Conservation (phyloP, 2,329 filamentous ascomycete genomes). For the Exophiala alcalophila region DNA sequence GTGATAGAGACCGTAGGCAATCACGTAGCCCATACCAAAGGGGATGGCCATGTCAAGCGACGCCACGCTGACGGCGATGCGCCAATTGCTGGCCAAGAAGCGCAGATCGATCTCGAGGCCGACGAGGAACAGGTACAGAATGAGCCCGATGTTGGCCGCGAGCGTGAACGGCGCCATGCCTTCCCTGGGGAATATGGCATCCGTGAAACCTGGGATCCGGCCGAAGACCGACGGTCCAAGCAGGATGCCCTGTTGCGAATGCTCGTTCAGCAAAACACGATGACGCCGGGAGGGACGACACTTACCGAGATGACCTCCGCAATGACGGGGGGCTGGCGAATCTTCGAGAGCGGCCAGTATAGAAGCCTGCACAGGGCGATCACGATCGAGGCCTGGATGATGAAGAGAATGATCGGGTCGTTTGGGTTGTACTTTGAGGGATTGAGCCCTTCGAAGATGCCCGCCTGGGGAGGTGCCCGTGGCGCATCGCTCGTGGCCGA, state of each 20-base stretch:
- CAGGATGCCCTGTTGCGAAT: too few relatives aligned
- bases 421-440: constrained; percentile 66
- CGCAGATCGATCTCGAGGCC: constrained; percentile 82
- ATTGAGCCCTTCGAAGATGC: constrained; percentile 68
- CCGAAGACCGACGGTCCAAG: constrained; percentile 87
- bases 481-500: constrained; percentile 30
- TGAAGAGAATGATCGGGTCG: constrained; percentile 72
- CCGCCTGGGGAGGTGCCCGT: constrained; percentile 56
- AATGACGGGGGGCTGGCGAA: constrained; percentile 78
- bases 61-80: constrained; percentile 71
- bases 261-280: too few relatives aligned
- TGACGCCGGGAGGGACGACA: too few relatives aligned
- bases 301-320: constrained; percentile 83
- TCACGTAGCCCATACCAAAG: constrained; percentile 75
- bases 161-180: constrained; percentile 74
- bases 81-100: constrained; percentile 76
- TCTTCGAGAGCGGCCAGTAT: constrained; percentile 71
- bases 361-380: constrained; percentile 71
- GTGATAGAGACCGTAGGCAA: constrained; percentile 77
- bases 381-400: constrained; percentile 71
- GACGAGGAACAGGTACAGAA: constrained; percentile 83
- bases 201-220: constrained; percentile 73
- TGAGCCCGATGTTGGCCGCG: constrained; percentile 77
- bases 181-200: constrained; percentile 69
- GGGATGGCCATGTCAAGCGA: constrained; percentile 76